phyloP scores from a whole-genome alignment of 106 monocot genomes.

The Dendrobium nobile region DNA sequence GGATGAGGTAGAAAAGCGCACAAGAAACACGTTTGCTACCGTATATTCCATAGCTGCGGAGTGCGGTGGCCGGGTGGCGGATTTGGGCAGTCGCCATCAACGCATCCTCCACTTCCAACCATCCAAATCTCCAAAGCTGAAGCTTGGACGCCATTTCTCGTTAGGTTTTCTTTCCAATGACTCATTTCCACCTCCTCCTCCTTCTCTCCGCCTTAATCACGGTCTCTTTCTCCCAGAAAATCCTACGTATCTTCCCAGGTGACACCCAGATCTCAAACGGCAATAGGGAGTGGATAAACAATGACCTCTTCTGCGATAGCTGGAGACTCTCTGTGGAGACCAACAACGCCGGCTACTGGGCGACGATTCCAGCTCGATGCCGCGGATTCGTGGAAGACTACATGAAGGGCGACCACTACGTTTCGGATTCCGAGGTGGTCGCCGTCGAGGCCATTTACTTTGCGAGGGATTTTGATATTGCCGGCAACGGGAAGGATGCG shows the following conservation, averaged over 20 bases:
- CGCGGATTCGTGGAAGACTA: conserved; percentile 35
- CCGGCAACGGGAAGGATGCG: conserved; percentile 42
- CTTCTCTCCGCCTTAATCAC: not conserved
- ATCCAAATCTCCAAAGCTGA: too few relatives aligned
- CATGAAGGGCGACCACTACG: conserved; percentile 41
- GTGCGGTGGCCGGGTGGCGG: too few relatives aligned
- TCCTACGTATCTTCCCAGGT: conserved; percentile 17
- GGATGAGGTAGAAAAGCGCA: too few relatives aligned
- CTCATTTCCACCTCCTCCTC: conserved; percentile 9
- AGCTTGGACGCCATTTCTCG: too few relatives aligned
- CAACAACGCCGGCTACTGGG: conserved; percentile 56
- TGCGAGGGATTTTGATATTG: conserved; percentile 21
- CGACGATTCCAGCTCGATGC: conserved; percentile 38
- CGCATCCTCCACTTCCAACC: too few relatives aligned
- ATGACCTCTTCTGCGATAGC: conserved; percentile 41
- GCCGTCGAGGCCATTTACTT: conserved; percentile 33
- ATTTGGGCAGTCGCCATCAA: too few relatives aligned
- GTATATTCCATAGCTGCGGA: too few relatives aligned
- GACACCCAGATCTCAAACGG: not conserved
- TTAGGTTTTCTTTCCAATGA: not conserved
- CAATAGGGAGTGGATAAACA: not conserved
- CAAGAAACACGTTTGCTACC: too few relatives aligned
- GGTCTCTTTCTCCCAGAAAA: conserved; percentile 2
- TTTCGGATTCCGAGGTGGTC: conserved; percentile 46
- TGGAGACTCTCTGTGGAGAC: conserved; percentile 78